phyloP scores from a whole-genome alignment of 768 basidiomycete genomes.

The Leccinum aurantiacum region DNA sequence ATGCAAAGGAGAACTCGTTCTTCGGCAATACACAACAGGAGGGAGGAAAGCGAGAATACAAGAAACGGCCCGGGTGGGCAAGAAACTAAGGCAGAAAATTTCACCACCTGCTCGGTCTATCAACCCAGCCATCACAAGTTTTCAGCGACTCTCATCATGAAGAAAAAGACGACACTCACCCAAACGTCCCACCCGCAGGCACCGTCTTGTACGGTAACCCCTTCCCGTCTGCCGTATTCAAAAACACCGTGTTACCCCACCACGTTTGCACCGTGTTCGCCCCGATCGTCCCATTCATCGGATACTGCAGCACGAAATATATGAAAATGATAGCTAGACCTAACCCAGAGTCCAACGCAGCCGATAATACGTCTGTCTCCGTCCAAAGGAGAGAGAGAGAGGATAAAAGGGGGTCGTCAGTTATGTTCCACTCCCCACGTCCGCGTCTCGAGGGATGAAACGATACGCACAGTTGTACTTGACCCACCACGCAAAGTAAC shows the following conservation, averaged over 20 bases:
- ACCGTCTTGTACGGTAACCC: slow-evolving; percentile 13
- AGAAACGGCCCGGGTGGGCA: neutral
- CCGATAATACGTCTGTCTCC: slow-evolving; percentile 60
- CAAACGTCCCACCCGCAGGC: slow-evolving; percentile 24
- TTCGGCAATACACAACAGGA: slow-evolving; percentile 45
- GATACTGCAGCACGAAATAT: slow-evolving; percentile 65
- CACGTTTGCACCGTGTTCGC: slow-evolving; percentile 50
- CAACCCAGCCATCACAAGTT: neutral
- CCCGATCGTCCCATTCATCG: slow-evolving; percentile 59
- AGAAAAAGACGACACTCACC: slow-evolving; percentile 20
- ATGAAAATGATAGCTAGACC: slow-evolving; percentile 55
- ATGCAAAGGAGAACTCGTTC: neutral
- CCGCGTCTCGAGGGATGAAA: neutral
- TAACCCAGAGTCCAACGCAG: slow-evolving; percentile 68
- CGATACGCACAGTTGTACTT: slow-evolving; percentile 45
- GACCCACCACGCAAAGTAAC: slow-evolving; percentile 67
- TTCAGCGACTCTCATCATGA: slow-evolving; percentile 1
- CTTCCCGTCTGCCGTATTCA: slow-evolving; percentile 23
- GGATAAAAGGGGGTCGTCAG: slow-evolving; percentile 16
- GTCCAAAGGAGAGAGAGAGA: neutral
- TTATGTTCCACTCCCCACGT: neutral
- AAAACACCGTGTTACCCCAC: slow-evolving; percentile 65
- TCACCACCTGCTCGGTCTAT: slow-evolving; percentile 15
- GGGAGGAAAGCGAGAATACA: slow-evolving; percentile 39
- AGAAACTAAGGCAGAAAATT: neutral